phyloP scores from a whole-genome alignment of 2,329 filamentous ascomycete genomes.

The Apiospora phragmitis region DNA sequence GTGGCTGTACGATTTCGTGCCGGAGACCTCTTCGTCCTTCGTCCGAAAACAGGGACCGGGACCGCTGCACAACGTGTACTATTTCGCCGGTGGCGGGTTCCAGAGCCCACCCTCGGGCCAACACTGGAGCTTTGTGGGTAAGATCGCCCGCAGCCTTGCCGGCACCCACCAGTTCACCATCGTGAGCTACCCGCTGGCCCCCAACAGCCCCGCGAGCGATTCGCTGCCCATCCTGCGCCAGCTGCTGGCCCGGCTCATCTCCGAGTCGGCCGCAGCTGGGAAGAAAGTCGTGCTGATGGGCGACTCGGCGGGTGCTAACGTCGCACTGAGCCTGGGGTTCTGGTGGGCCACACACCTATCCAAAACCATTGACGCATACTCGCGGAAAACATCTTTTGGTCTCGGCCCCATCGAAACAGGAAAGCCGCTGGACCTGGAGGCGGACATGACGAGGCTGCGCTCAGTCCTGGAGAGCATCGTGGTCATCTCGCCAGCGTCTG shows the following conservation, averaged over 20 bases:
- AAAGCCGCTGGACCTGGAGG: neutral
- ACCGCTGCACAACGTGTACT: constrained; percentile 40
- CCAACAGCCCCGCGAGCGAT: constrained; percentile 48
- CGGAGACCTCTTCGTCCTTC: neutral
- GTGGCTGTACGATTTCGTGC: constrained; percentile 22
- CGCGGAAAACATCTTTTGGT: neutral
- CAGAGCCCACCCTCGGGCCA: constrained; percentile 47
- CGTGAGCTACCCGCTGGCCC: constrained; percentile 55
- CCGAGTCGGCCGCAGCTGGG: constrained; percentile 33
- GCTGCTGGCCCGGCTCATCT: constrained; percentile 44
- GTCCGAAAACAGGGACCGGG: constrained; percentile 20
- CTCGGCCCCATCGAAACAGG: constrained; percentile 5
- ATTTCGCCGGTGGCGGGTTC: constrained; percentile 59
- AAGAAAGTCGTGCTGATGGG: constrained; percentile 50
- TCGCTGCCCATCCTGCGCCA: constrained; percentile 48
- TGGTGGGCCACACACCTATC: constrained; percentile 20
- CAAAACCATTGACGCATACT: neutral
- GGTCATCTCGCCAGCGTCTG: constrained; percentile 25
- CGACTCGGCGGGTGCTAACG: constrained; percentile 47
- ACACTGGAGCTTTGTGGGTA: constrained; percentile 53
- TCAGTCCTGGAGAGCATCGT: constrained; percentile 15
- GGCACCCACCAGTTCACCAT: constrained; percentile 42
- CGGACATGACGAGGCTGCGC: constrained; percentile 3
- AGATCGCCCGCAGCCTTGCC: constrained; percentile 40
- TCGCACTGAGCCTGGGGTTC: constrained; percentile 42